Percentiles rank a stretch among this genome's conserved stretches.
Evolutionary conservation across 2,329 filamentous ascomycete genomes (phyloP).

Genomic region (Ambrosiella xylebori): DNA sequence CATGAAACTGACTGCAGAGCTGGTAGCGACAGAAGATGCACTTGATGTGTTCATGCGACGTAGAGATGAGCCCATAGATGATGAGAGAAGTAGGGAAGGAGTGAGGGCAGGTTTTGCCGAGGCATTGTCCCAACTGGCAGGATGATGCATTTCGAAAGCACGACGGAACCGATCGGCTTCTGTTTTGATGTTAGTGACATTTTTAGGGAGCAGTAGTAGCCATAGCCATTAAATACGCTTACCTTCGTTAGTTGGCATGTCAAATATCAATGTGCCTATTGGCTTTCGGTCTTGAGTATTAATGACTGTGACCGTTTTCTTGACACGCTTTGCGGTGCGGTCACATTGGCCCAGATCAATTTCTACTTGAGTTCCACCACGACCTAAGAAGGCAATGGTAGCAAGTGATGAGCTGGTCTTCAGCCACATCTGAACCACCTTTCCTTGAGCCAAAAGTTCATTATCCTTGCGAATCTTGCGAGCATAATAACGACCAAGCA

Average conservation of each 20-base stretch:
- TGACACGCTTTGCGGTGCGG: slow-evolving; percentile 5
- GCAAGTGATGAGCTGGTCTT: slow-evolving; percentile 7
- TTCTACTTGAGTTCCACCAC: slow-evolving; percentile 10
- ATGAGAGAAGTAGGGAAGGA: slow-evolving; percentile 10
- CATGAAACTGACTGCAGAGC: slow-evolving; percentile 10
- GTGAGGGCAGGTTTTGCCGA: slow-evolving; percentile 8
- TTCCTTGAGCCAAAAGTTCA: slow-evolving; percentile 8
- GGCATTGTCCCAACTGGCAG: slow-evolving; percentile 8
- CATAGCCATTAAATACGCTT: neutral
- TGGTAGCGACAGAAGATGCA: slow-evolving; percentile 4
- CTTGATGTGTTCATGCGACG: slow-evolving; percentile 7
- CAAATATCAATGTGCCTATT: slow-evolving; percentile 4
- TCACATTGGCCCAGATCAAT: slow-evolving; percentile 8
- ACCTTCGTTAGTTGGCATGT: slow-evolving; percentile 8
- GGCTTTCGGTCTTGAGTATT: slow-evolving; percentile 6
- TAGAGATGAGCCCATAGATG: slow-evolving; percentile 8
- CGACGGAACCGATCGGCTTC: slow-evolving; percentile 10
- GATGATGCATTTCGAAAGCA: slow-evolving; percentile 12
- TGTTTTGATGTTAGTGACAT: neutral
- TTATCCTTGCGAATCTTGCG: slow-evolving; percentile 4
- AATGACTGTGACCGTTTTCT: slow-evolving; percentile 4
- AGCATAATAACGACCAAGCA: slow-evolving; percentile 7
- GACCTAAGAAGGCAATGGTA: slow-evolving; percentile 10
- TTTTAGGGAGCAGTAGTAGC: neutral
- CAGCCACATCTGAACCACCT: slow-evolving; percentile 11